These are phyloP conservation scores for Naganishia albida DNA, from an alignment of 1,284 basidiomycete genomes.

Conservation along the genomic window DNA sequence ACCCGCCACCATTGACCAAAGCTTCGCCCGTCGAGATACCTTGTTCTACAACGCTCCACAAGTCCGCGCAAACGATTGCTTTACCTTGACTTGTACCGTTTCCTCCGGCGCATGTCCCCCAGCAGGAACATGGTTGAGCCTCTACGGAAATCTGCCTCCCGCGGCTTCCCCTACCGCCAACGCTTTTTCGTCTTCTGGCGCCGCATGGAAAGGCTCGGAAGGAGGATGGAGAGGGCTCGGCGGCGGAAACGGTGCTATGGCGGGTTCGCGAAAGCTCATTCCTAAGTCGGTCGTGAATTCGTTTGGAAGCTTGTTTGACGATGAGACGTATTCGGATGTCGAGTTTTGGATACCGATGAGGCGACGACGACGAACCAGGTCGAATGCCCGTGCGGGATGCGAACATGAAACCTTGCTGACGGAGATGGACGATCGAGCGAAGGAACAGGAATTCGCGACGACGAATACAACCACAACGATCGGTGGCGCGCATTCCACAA, in stretches of 20 bases:
- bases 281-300: conserved; percentile 56
- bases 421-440: neutral
- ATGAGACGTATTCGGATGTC: conserved; percentile 75
- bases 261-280: conserved; percentile 47
- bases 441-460: neutral
- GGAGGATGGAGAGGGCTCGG: conserved; percentile 37
- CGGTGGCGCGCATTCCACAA: neutral
- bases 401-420: neutral
- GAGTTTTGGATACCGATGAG: conserved; percentile 70
- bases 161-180: conserved; percentile 8
- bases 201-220: conserved; percentile 22
- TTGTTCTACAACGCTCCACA: conserved; percentile 65
- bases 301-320: conserved; percentile 72
- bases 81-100: conserved; percentile 77
- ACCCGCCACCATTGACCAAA: conserved; percentile 39
- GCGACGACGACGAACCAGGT: conserved; percentile 41
- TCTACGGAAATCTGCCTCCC: conserved; percentile 34
- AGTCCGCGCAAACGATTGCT: conserved; percentile 62
- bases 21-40: conserved; percentile 72
- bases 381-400: neutral
- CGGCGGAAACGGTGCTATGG: conserved; percentile 47
- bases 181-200: conserved; percentile 18
- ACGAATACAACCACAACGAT: conserved; percentile 1
- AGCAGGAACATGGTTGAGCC: conserved; percentile 53
- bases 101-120: conserved; percentile 67